Percentiles rank a stretch among this genome's conserved stretches.
Conservation (phyloP, 257 asterid species). For the Ajuga chamaepitys region DNA sequence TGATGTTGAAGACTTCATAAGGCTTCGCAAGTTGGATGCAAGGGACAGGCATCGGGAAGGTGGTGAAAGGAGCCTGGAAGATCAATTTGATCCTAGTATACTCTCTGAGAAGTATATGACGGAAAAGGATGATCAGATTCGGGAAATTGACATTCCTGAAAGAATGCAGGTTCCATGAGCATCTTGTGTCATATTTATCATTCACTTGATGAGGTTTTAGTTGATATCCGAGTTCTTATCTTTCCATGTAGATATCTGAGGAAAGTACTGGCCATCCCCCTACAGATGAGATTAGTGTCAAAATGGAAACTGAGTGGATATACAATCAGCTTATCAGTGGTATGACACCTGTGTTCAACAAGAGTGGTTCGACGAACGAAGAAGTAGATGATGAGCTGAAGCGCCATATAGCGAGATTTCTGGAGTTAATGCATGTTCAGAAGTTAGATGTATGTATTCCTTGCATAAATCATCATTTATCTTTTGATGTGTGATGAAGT, state of each 20-base stretch:
- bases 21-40: constrained; percentile 47
- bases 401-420: constrained; percentile 60
- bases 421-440: constrained; percentile 78
- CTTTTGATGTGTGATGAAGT: not conserved
- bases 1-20: constrained; percentile 78
- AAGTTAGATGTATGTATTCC: constrained; percentile 63
- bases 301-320: constrained; percentile 86
- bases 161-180: constrained; percentile 76
- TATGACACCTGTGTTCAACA: constrained; percentile 42
- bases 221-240: not conserved
- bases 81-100: constrained; percentile 86
- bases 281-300: constrained; percentile 51
- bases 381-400: constrained; percentile 67
- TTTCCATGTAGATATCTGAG: constrained; percentile 55
- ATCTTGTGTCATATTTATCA: constrained; percentile 5
- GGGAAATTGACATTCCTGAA: constrained; percentile 77
- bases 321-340: constrained; percentile 70
- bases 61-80: constrained; percentile 68
- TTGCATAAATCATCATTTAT: not conserved
- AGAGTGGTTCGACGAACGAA: constrained; percentile 29
- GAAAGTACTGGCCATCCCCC: constrained; percentile 81
- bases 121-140: constrained; percentile 63
- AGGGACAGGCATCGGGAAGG: constrained; percentile 37
- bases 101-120: constrained; percentile 93
- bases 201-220: constrained; percentile 9